Conservation (phyloP, 768 basidiomycete genomes). For the Leccinum disarticulatum region DNA sequence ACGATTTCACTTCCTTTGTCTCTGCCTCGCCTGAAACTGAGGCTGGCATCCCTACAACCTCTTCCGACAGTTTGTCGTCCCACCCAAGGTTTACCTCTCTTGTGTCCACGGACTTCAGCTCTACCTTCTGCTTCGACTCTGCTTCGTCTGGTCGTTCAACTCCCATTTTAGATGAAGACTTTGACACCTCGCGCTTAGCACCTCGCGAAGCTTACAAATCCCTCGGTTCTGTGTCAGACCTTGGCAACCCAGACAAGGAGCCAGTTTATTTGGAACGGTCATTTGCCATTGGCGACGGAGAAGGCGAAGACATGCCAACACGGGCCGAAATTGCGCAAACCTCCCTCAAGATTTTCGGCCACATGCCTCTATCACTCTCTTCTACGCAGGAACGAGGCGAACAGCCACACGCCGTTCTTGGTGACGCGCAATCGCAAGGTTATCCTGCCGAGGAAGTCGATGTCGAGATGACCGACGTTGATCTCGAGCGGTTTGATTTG, state of each 20-base stretch:
- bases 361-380: slow-evolving; percentile 16
- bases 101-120: slow-evolving; percentile 23
- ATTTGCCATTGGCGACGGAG: slow-evolving; percentile 3
- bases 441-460: slow-evolving; percentile 15
- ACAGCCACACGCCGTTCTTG: background rate
- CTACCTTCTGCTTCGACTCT: slow-evolving; percentile 30
- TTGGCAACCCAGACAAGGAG: slow-evolving; percentile 45
- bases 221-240: slow-evolving; percentile 59
- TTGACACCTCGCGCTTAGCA: slow-evolving; percentile 19
- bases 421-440: slow-evolving; percentile 31
- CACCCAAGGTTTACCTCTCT: slow-evolving; percentile 6
- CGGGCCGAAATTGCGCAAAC: slow-evolving; percentile 49
- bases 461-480: slow-evolving; percentile 35
- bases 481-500: slow-evolving; percentile 58
- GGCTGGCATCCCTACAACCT: background rate
- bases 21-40: slow-evolving; percentile 46
- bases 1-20: slow-evolving; percentile 78
- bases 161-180: slow-evolving; percentile 23
- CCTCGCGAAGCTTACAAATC: slow-evolving; percentile 44
- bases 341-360: slow-evolving; percentile 52
- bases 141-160: slow-evolving; percentile 26
- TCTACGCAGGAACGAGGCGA: slow-evolving; percentile 15
- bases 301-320: slow-evolving; percentile 43
- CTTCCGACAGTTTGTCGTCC: slow-evolving; percentile 4
- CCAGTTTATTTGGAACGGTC: slow-evolving; percentile 16